These are phyloP conservation scores for Penicillium odoratum DNA, from an alignment of 495 filamentous ascomycete species.

Conservation along the genomic window DNA sequence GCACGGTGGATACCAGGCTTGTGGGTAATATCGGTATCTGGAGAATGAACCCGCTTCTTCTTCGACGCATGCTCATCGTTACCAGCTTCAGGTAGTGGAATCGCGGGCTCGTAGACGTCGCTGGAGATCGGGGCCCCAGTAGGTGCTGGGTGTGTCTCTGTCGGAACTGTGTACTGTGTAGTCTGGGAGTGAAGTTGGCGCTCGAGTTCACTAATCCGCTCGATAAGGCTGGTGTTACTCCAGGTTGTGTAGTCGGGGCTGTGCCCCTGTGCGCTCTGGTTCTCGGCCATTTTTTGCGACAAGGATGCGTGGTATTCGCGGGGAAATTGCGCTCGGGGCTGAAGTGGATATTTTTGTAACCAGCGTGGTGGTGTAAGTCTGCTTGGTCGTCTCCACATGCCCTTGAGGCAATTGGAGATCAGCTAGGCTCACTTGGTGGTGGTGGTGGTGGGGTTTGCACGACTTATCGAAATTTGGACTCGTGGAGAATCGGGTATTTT, in stretches of 20 bases:
- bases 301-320: slow-evolving; percentile 13
- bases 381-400: slow-evolving; percentile 26
- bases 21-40: slow-evolving; percentile 31
- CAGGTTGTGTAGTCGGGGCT: slow-evolving; percentile 56
- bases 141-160: slow-evolving; percentile 8
- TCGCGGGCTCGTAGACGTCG: slow-evolving; percentile 26
- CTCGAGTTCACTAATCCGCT: slow-evolving; percentile 66
- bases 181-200: slow-evolving; percentile 52
- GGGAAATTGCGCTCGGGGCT: slow-evolving; percentile 12
- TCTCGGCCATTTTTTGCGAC: slow-evolving; percentile 19
- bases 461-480: slow-evolving; percentile 6
- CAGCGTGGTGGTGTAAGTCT: slow-evolving; percentile 12
- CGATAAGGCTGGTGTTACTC: slow-evolving; percentile 64
- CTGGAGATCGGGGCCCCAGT: slow-evolving; percentile 14
- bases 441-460: not conserved
- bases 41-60: slow-evolving; percentile 26
- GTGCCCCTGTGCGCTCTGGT: slow-evolving; percentile 8
- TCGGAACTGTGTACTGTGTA: slow-evolving; percentile 35
- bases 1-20: slow-evolving; percentile 23
- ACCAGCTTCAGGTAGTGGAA: slow-evolving; percentile 12
- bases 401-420: slow-evolving; percentile 14
- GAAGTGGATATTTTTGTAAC: slow-evolving; percentile 1
- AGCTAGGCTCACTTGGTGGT: not conserved
- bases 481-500: slow-evolving; percentile 15
- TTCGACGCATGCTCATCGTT: not conserved